These are phyloP conservation scores for Agrocybe praecox DNA, from an alignment of 768 basidiomycete species.

Conservation along the genomic window DNA sequence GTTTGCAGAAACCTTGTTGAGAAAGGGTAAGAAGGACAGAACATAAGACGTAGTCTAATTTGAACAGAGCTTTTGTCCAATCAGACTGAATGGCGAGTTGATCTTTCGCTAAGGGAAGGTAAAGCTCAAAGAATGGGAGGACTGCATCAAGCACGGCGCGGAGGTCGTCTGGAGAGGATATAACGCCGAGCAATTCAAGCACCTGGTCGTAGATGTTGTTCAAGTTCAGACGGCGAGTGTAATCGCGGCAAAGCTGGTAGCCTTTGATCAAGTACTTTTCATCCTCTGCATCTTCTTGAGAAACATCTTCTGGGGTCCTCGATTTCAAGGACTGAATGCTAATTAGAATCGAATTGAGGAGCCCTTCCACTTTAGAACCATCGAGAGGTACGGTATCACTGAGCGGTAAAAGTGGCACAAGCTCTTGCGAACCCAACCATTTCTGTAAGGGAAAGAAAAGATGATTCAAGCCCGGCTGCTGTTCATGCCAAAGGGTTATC, in stretches of 20 bases:
- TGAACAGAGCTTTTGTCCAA: constrained; percentile 82
- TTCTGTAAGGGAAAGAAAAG: constrained; percentile 32
- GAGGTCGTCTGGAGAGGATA: constrained; percentile 38
- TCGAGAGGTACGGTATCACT: not conserved
- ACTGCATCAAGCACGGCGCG: constrained; percentile 42
- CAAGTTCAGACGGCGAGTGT: constrained; percentile 53
- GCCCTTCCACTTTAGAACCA: constrained; percentile 29
- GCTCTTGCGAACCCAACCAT: constrained; percentile 31
- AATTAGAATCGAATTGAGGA: constrained; percentile 69
- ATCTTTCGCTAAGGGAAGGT: constrained; percentile 55
- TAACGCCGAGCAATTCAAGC: constrained; percentile 33
- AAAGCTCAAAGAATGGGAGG: constrained; percentile 77
- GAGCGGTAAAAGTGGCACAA: constrained; percentile 11
- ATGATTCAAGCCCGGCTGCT: constrained; percentile 28
- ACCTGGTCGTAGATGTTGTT: constrained; percentile 43
- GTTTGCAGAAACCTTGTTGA: constrained; percentile 91
- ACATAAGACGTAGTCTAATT: constrained; percentile 78
- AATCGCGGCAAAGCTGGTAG: constrained; percentile 41
- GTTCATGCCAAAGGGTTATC: constrained; percentile 27
- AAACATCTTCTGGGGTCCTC: constrained; percentile 29
- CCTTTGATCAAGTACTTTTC: constrained; percentile 58
- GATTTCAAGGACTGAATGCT: constrained; percentile 62
- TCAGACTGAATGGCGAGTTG: constrained; percentile 58
- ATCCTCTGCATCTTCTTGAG: constrained; percentile 28
- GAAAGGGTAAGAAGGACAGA: constrained; percentile 74